Evolutionary conservation across 768 basidiomycete species (phyloP).

Genomic region (Termitomyces sp.): DNA sequence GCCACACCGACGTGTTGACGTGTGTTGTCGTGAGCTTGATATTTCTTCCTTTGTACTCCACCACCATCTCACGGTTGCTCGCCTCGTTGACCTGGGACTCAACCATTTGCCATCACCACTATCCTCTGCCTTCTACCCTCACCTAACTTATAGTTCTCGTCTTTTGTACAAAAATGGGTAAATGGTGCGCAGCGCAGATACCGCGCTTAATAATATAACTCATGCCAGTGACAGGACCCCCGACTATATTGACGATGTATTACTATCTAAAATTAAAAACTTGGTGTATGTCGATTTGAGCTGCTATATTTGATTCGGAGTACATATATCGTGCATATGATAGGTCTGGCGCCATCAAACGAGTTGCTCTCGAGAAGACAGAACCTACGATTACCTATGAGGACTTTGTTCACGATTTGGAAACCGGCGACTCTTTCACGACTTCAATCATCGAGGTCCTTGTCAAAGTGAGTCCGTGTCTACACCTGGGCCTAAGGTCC

Average conservation of each 20-base stretch:
- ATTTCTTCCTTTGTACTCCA: slow-evolving; percentile 21
- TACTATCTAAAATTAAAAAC: slow-evolving; percentile 69
- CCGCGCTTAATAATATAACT: slow-evolving; percentile 10
- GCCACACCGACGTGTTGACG: slow-evolving; percentile 27
- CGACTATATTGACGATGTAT: slow-evolving; percentile 66
- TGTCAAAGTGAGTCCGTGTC: slow-evolving; percentile 54
- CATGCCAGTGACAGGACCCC: slow-evolving; percentile 47
- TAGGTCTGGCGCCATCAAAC: slow-evolving; percentile 69
- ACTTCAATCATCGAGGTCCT: slow-evolving; percentile 69
- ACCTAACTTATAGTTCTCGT: slow-evolving; percentile 17
- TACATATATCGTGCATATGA: slow-evolving; percentile 1
- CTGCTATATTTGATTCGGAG: neutral
- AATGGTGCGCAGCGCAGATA: slow-evolving; percentile 44
- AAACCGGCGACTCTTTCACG: slow-evolving; percentile 77
- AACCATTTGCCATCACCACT: neutral
- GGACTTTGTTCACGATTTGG: slow-evolving; percentile 69
- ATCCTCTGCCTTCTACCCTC: neutral
- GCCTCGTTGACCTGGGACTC: neutral
- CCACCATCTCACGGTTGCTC: slow-evolving; percentile 21
- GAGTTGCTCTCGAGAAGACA: slow-evolving; percentile 57
- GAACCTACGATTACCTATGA: slow-evolving; percentile 69
- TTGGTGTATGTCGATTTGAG: slow-evolving; percentile 54
- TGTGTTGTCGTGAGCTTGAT: slow-evolving; percentile 22
- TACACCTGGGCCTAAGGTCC: neutral
- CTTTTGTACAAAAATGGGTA: slow-evolving; percentile 47